Evolutionary conservation across 106 monocot species (phyloP), one percentile per base, ranked within the genome.

Genomic region (Ottelia alismoides): DNA sequence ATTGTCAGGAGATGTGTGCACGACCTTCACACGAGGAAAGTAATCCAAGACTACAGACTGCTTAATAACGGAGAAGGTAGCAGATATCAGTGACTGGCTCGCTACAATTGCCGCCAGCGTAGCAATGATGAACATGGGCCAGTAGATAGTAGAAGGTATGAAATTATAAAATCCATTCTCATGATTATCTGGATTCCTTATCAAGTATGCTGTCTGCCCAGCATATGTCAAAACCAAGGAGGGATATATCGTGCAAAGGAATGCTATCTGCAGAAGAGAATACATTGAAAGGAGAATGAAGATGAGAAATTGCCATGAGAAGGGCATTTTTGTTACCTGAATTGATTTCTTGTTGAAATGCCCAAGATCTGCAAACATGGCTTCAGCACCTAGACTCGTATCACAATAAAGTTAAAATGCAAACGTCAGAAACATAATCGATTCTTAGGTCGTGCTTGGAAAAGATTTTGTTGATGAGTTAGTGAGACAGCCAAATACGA

Each of bases 331-430:
- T n/a, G n/a, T n/a, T 12, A 88, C 88, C 82, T 88, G 84, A 67
- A 90, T 90, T 26, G 90, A 80, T 56, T 72, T 65, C 72, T 75
- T 84, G 65, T 75, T 90, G 74, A 90, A 90, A 72, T 90, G 90
- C 30, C 90, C 90, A 24, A 90, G 74, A 72, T 90, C 90, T 45
- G 90, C 90, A 70, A 90, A 84, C 84, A 81, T 90, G 19, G 90
- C 90, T 67, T 90, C 90, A 1, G 80, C 71, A 57, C 90, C 90
- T 91, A n/a, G n/a, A n/a, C n/a, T n/a, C n/a, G n/a, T n/a, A n/a
- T n/a, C n/a, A n/a, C n/a, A n/a, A n/a, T n/a, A n/a, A n/a, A n/a
- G n/a, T n/a, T n/a, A n/a, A n/a, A n/a, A n/a, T n/a, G n/a, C n/a
- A n/a, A n/a, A n/a, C n/a, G n/a, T n/a, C n/a, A n/a, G n/a, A n/a